Conservation (phyloP, 2,329 filamentous ascomycete genomes). For the Emmonsiellopsis sp. region DNA sequence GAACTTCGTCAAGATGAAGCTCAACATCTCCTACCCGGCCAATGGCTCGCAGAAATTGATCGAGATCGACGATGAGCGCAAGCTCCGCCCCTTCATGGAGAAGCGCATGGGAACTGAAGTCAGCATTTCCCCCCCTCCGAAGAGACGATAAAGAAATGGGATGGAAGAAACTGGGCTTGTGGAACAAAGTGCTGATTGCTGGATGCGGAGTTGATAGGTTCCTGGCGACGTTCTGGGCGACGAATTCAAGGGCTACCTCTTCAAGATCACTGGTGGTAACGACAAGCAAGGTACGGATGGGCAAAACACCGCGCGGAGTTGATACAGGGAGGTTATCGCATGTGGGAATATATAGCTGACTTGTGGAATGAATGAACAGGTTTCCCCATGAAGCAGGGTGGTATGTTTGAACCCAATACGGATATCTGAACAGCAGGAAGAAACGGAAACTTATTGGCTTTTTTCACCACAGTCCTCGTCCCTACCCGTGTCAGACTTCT, state of each 20-base stretch:
- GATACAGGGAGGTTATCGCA: neutral
- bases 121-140: conserved; percentile 21
- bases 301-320: neutral
- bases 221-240: conserved; percentile 90
- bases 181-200: conserved; percentile 1
- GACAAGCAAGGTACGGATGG: conserved; percentile 76
- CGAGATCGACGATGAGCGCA: conserved; percentile 98
- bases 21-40: conserved; percentile 83
- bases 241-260: conserved; percentile 99
- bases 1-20: conserved; percentile 58
- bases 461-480: conserved; percentile 54
- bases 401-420: conserved; percentile 30
- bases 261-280: conserved; percentile 99
- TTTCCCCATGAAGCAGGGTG: conserved; percentile 99
- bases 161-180: neutral
- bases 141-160: neutral
- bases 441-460: conserved; percentile 20
- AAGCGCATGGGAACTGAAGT: conserved; percentile 65
- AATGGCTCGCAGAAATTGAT: conserved; percentile 99
- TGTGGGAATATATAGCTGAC: conserved; percentile 17
- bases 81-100: conserved; percentile 98
- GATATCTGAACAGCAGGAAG: conserved; percentile 8
- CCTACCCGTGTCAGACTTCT: conserved; percentile 97
- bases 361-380: conserved; percentile 28
- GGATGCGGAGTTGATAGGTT: conserved; percentile 46